Base-by-base conservation (phyloP, 306 rosid genomes). In the Rubus parviflorus region DNA sequence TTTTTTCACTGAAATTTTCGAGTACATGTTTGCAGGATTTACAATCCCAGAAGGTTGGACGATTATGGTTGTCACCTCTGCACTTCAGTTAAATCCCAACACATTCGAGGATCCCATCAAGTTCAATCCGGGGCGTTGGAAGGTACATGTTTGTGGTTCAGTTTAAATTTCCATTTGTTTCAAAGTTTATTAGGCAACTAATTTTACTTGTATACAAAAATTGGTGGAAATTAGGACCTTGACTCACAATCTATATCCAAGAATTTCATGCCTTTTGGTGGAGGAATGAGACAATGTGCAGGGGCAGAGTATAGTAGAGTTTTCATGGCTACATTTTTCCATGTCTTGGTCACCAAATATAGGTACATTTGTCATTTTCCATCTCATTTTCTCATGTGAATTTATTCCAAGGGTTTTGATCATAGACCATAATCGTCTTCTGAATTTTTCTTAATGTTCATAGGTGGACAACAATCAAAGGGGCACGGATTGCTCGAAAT, bases 101-200 rank as follows among this genome's bases (percentile, higher is more conserved):
- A 69, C 63, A 38, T 81, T 64, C 41, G 11, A 81, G 70, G 68
- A 84, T 51, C 87, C 87, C 5, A 48, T 76, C 14, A 74, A 51
- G 60, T 84, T 84, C 80, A 84, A 80, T 67, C 87, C 86, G 7
- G 68, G 86, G 84, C 84, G 86, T 5, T 85, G 88, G 88, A 85
- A 85, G 85, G 85, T 81, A 49, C 17, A 12, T 22, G 23, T 37
- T 7, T 54, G 23, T 19, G 68, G 67, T 43, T 38, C 6, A 16
- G 47, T 1, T 64, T 72, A 2, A 25, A 16, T 35, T 65, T 7
- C 7, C 25, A n/a, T 9, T 6, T 76, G 23, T 8, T 1, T 71
- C 1, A 35, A 14, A 8, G 6, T 46, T 71, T 53, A 47, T 25
- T 25, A 60, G 41, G 0, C 14, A 47, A 15, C 58, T 23, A 47